Evolutionary conservation across 352 stramenopile genomes (phyloP), one percentile per base, ranked within the genome.

Genomic region (Phytophthora agathidicida): DNA sequence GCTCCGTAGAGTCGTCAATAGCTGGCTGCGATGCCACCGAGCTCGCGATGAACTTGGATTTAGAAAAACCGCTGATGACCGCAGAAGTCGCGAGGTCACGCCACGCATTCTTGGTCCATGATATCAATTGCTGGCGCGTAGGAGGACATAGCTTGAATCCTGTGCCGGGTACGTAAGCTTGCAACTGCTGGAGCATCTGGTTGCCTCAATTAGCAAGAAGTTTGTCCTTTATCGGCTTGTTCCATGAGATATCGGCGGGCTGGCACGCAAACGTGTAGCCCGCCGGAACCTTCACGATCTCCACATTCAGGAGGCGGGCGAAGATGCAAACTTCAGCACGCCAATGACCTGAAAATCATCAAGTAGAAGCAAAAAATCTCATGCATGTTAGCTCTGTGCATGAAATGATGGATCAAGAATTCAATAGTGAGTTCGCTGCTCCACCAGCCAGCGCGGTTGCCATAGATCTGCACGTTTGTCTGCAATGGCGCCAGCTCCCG

Each of bases 371-470:
- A 62, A 16, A 1, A 44, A 6, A 24, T 10, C 38, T 56, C 35
- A 39, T 52, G 17, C 14, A 42, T 60, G 38, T 54, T 26, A 2
- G 24, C 2, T 17, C 54, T 26, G 5, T 20, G 7, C 3, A 48
- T 19, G 20, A 74, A 70, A 19, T 64, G 49, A 10, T 46, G 60
- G 13, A 28, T 35, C 0, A 72, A 23, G 26, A 68, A 68, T 7
- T 37, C 5, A 10, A 70, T 44, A 9, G 58, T 66, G 0, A 79
- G 27, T 2, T 71, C n/a, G 13, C 27, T 50, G 46, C 72, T 69
- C 53, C 57, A 80, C 66, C 66, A 76, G 2, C 39, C 62, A n/a
- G 42, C 55, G n/a, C 26, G n/a, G 23, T 78, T 76, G 17, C 33
- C 47, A 42, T 72, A 65, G 17, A 74, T 73, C 5, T 64, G 42